A percentile compares a stretch with the other conserved stretches of the same genome.
phyloP scores from a whole-genome alignment of 306 rosid species.

The Gleditsia sinensis region DNA sequence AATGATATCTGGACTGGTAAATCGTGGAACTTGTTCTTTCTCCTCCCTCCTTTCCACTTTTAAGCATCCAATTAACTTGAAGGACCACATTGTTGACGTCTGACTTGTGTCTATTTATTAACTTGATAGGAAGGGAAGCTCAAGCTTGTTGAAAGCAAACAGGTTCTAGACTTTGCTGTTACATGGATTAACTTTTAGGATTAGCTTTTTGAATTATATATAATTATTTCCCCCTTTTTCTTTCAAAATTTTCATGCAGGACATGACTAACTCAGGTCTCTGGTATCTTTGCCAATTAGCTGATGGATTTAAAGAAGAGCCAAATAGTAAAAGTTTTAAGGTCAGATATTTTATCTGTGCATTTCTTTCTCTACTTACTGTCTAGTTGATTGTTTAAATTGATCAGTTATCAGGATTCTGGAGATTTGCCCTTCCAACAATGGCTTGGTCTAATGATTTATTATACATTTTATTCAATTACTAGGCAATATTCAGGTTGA shows the following conservation, averaged over 20 bases:
- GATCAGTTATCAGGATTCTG: background rate
- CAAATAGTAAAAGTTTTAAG: constrained; percentile 34
- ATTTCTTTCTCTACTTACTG: constrained; percentile 1
- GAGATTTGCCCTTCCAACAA: background rate
- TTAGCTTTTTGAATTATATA: background rate
- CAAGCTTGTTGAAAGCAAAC: constrained; percentile 42
- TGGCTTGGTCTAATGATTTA: background rate
- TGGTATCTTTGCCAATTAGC: constrained; percentile 39
- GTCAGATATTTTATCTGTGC: constrained; percentile 29
- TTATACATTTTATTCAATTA: background rate
- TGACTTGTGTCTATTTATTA: constrained; percentile 17
- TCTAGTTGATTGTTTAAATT: background rate
- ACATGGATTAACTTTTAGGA: constrained; percentile 12
- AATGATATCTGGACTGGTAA: constrained; percentile 43
- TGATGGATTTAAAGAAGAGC: constrained; percentile 23
- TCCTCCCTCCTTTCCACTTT: background rate
- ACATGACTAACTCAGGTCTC: constrained; percentile 35
- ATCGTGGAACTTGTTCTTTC: constrained; percentile 1
- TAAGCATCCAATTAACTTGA: constrained; percentile 5
- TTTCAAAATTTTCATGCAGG: constrained; percentile 31
- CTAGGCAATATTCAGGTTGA: background rate
- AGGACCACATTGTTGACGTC: background rate
- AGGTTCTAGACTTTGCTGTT: constrained; percentile 32
- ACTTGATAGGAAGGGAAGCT: constrained; percentile 42
- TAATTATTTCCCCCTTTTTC: background rate